Conservation (phyloP, 192 early-diverging fungal genomes). For the Entrophospora sp. region DNA sequence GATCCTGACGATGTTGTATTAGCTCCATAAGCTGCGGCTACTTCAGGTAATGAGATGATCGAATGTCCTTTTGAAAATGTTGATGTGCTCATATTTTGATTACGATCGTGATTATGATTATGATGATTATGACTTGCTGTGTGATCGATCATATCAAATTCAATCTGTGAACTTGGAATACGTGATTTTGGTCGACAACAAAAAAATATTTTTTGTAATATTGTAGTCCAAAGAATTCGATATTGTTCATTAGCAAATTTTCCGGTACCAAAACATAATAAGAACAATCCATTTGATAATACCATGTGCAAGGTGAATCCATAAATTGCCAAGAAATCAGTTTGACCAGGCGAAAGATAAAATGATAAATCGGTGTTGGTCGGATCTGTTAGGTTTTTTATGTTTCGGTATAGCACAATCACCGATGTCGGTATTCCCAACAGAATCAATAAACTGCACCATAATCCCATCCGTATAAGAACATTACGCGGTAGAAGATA, state of each 20-base stretch:
- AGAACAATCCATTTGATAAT: neutral
- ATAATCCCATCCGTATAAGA: slow-evolving; percentile 8
- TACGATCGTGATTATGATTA: no score
- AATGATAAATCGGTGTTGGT: neutral
- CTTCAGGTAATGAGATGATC: no score
- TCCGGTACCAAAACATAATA: slow-evolving; percentile 15
- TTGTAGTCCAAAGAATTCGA: neutral
- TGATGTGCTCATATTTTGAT: no score
- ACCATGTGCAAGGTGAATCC: slow-evolving; percentile 1
- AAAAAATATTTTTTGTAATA: no score
- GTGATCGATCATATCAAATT: no score
- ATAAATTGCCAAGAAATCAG: neutral
- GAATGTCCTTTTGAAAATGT: no score
- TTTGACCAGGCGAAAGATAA: neutral
- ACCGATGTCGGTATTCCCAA: neutral
- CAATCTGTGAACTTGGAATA: no score
- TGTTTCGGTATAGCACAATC: neutral
- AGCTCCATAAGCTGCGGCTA: no score
- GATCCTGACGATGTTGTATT: no score
- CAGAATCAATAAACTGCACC: slow-evolving; percentile 4
- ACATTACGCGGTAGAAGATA: neutral
- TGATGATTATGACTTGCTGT: no score
- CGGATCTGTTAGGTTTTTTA: neutral
- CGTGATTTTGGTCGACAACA: no score
- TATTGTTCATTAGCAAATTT: slow-evolving; percentile 16